Evolutionary conservation across 2,329 filamentous ascomycete species (phyloP), one percentile per base, ranked within the genome.

Genomic region (Colletotrichum orbiculare): DNA sequence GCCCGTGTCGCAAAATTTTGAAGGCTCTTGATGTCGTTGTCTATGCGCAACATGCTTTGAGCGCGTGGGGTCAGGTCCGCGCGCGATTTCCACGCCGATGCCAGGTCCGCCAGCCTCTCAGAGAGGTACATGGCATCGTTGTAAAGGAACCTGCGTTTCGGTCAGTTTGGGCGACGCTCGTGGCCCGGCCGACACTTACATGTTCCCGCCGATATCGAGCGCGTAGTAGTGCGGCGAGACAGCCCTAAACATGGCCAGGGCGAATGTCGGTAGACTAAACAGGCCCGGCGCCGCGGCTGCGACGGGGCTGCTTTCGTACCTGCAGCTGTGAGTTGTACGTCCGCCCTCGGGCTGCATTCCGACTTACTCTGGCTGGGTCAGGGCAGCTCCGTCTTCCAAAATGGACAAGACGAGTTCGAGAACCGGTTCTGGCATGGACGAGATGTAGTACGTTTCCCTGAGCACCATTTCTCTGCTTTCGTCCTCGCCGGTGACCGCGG

Each of bases 401-500:
- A 90, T 83, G 11, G 81, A 73, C 25, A 82, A 80, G 56, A 95
- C 87, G 35, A 92, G 83, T 15, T 87, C 83, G 17, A 94, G 82
- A 11, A 98, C 88, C 4, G 89, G 87, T 66, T 93, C 90, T 1
- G 96, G 95, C 75, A 97, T 91, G 2, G 91, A 91, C 0, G 95
- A 97, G 55, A 97, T 91, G 64, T 89, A 92, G 76, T 97, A 99
- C 2, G 86, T 91, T 78, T 99, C 96, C 67, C 85, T 91, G 48
- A 98, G 79, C 0, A 92, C 91, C 64, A 98, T 80, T 73, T 96
- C 91, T 60, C 88, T 83, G 8, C 82, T 81, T 54, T 72, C 64
- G 46, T 82, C 65, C 4, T 67, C 37, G 76, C 70, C 7, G 71
- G 47, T 38, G 72, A 58, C 38, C 60, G 35, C 39, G 63, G 50